Evolutionary conservation across 1,139 yeast species (phyloP), one percentile per base, ranked within the genome.

Genomic region (Ashbya aceris): DNA sequence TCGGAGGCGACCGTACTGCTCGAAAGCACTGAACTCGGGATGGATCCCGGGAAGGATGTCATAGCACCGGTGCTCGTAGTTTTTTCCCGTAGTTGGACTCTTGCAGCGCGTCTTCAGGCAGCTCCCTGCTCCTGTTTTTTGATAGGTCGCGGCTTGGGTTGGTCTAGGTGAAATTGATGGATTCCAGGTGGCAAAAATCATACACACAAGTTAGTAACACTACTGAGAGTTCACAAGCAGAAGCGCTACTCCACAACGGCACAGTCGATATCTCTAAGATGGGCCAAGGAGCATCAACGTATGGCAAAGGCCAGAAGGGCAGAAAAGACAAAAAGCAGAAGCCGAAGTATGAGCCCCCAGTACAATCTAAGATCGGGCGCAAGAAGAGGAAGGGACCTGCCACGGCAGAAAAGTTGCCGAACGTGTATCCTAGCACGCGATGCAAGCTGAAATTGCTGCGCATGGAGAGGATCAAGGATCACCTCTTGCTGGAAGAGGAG

Each of bases 341-440:
- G 64, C 96, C 96, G 55, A 87, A 86, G 68, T 91, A 89, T 64
- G 99, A 93, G 65, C 98, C 98, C 32, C 98, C 98, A 14, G 97
- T 91, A 48, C 95, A 91, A 64, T 82, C 96, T 12, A 79, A 89
- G 53, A 83, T 85, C 56, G 95, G 95, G 47, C 54, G 64, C 42
- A 60, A 84, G 82, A 68, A 85, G 83, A 83, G 82, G 70, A 79
- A 93, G 71, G 96, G 96, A 8, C 95, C 95, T 26, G 96, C 87
- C 49, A 81, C 94, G 17, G 84, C 91, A 39, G 77, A 73, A 50
- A 85, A 83, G 60, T 73, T 91, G 51, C 99, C 99, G 7, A 73
- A 75, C 38, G 95, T 91, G 31, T 77, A 81, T 59, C 99, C 99
- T 39, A 83, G 79, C 52, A 91, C 96, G 27, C 79, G 99, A 60